A percentile compares a stretch with the other conserved stretches of the same genome.
Conservation (phyloP, 768 basidiomycete genomes). For the Psilocybe azurescens region DNA sequence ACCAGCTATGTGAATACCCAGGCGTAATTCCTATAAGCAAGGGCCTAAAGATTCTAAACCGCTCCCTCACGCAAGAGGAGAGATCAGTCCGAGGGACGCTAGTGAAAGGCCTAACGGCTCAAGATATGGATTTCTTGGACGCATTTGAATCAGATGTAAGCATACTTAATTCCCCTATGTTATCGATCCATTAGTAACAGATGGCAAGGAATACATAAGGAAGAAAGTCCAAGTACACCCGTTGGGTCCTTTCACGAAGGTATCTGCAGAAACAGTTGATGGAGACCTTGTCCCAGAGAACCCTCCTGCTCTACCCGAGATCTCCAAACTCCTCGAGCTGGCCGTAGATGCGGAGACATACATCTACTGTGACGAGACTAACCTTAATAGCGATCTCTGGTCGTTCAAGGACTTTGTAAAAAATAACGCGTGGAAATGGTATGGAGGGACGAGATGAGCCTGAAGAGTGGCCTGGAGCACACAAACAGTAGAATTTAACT, state of each 20-base stretch:
- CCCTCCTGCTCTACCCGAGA: conserved; percentile 45
- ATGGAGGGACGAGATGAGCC: conserved; percentile 41
- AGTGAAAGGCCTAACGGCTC: conserved; percentile 69
- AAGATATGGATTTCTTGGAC: conserved; percentile 76
- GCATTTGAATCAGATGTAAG: conserved; percentile 81
- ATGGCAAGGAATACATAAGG: conserved; percentile 73
- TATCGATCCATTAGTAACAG: background rate
- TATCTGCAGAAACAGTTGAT: conserved; percentile 36
- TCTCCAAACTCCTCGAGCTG: conserved; percentile 31
- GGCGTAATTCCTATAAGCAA: conserved; percentile 70
- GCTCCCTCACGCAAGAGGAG: conserved; percentile 63
- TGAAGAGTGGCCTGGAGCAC: too few relatives aligned
- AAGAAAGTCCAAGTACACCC: conserved; percentile 58
- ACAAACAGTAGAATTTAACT: too few relatives aligned
- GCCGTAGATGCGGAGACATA: conserved; percentile 71
- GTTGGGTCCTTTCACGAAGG: conserved; percentile 46
- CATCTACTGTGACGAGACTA: conserved; percentile 56
- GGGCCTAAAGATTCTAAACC: conserved; percentile 51
- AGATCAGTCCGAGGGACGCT: conserved; percentile 78
- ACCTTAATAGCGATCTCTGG: conserved; percentile 72
- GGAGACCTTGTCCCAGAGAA: conserved; percentile 44
- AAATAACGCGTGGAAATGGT: conserved; percentile 83
- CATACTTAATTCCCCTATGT: background rate
- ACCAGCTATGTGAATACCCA: conserved; percentile 78
- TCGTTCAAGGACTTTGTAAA: conserved; percentile 80